Evolutionary conservation across 768 basidiomycete genomes (phyloP), one percentile per base, ranked within the genome.

Genomic region (Udeniomyces megalosporus): DNA sequence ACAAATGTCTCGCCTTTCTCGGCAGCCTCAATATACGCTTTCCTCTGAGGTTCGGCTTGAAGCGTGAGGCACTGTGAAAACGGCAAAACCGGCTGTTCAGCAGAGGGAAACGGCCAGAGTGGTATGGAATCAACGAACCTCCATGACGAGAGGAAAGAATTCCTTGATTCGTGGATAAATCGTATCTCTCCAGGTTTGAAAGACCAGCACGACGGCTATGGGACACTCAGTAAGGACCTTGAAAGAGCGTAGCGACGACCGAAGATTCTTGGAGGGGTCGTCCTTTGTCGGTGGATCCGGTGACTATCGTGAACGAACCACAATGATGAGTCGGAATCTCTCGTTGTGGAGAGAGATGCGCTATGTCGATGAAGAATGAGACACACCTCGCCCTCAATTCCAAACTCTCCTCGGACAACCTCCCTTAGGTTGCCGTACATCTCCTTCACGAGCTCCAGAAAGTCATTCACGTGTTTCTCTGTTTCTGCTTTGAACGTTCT

Each of bases 181-280:
- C 64, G 85, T 72, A 8, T 77, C 74, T 48, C 84, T 80, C 67
- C 88, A 84, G 44, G 81, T 80, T 73, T 96, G 93, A 65, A 86
- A 84, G 74, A 95, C 85, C 29, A 90, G 82, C 31, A 91, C 86
- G 71, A 93, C 82, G 14, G 88, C 83, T 77, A 92, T 85, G 5
- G 87, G 87, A 78, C 93, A 85, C 75, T 99, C 95, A 15, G 87
- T 84, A 12, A 96, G 76, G 11, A 95, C 86, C 74, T 95, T 96
- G 78, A 95, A 91, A 71, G 89, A 92, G 62, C 82, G 81, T 59
- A 84, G 80, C 51, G 85, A 83, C 8, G 82, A 82, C n/a, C 85
- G 75, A 42, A 84, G 76, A 20, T 76, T 54, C 7, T 61, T 69
- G 58, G 81, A 82, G 22, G 77, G 64, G 66, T 88, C 83, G 24